phyloP scores from a whole-genome alignment of 2,329 filamentous ascomycete species.

The Phoma sp. region DNA sequence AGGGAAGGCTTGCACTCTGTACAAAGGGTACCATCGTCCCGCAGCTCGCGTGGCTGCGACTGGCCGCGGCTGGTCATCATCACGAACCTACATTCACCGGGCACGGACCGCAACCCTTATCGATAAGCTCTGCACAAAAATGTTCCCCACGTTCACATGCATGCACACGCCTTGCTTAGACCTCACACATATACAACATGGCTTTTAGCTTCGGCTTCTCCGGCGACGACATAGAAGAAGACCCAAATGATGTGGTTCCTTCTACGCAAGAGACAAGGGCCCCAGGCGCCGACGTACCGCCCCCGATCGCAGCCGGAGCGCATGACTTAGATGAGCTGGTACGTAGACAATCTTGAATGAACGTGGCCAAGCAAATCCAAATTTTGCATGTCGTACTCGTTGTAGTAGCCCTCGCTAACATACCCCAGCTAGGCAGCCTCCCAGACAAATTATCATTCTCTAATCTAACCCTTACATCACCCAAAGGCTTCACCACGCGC shows the following conservation, averaged over 20 bases:
- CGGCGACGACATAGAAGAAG: slow-evolving; percentile 65
- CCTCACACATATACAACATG: slow-evolving; percentile 25
- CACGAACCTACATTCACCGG: slow-evolving; percentile 11
- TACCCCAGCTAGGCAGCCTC: slow-evolving; percentile 60
- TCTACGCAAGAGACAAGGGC: slow-evolving; percentile 11
- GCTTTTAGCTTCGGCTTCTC: slow-evolving; percentile 66
- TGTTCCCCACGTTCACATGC: slow-evolving; percentile 19
- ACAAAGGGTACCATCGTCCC: neutral
- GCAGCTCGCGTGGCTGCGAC: too few relatives aligned
- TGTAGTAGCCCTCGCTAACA: too few relatives aligned
- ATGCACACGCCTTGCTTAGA: neutral
- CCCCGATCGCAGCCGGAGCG: slow-evolving; percentile 47
- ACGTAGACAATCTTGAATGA: slow-evolving; percentile 28
- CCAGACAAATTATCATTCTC: slow-evolving; percentile 79
- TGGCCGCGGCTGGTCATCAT: too few relatives aligned
- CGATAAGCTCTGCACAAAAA: slow-evolving; percentile 21
- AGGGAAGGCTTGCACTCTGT: neutral
- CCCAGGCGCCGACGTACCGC: slow-evolving; percentile 25
- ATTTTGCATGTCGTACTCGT: neutral
- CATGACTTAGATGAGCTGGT: slow-evolving; percentile 59
- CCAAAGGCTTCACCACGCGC: slow-evolving; percentile 60
- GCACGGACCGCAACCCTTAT: slow-evolving; percentile 4
- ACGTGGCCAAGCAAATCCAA: neutral
- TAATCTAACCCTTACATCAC: slow-evolving; percentile 66
- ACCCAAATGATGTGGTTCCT: slow-evolving; percentile 46